Evolutionary conservation across 805 yeast genomes (phyloP), one percentile per base, ranked within the genome.

Genomic region (Candida chilensis): DNA sequence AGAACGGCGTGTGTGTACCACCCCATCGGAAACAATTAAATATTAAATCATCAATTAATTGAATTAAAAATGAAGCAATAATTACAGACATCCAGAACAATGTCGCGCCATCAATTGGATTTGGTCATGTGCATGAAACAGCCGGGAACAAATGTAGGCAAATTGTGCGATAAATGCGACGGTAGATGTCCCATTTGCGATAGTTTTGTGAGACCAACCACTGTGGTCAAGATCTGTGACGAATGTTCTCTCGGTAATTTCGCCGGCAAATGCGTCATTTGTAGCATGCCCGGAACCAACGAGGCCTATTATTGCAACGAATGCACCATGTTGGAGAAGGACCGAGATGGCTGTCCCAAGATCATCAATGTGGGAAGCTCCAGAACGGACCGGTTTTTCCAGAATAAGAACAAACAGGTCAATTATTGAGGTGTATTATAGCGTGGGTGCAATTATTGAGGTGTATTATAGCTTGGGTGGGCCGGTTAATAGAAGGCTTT

Each of bases 111-210:
- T 52, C 95, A 87, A 53, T 74, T 78, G 30, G 96, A 88, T 48
- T 64, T 87, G 16, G 71, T 82, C 3, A 75, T 79, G 60, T 88
- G 97, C 48, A 60, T 82, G 68, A 83, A 80, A 48, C 92, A 75
- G 42, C 86, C 95, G 1, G 96, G 96, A 1, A 68, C 75, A 0
- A 54, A 60, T 12, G 50, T 71, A 4, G 97, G 95, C 1, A 57
- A 65, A 30, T 60, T 88, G 3, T 88, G 97, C 45, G 76, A 73
- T 19, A 82, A 71, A 49, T 88, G 97, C 50, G 96, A 88, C 48
- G 96, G 96, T 2, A 68, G 76, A 40, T 88, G 97, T 45, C 96
- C 96, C 3, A 64, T 76, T 3, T 88, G 97, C 52, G 96, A 87
- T 47, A 81, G 95, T 2, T 71, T 67, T 40, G 95, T 85, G 5